These are phyloP conservation scores for Geotrichum restrictum DNA, from an alignment of 1,139 yeast species.

Conservation along the genomic window DNA sequence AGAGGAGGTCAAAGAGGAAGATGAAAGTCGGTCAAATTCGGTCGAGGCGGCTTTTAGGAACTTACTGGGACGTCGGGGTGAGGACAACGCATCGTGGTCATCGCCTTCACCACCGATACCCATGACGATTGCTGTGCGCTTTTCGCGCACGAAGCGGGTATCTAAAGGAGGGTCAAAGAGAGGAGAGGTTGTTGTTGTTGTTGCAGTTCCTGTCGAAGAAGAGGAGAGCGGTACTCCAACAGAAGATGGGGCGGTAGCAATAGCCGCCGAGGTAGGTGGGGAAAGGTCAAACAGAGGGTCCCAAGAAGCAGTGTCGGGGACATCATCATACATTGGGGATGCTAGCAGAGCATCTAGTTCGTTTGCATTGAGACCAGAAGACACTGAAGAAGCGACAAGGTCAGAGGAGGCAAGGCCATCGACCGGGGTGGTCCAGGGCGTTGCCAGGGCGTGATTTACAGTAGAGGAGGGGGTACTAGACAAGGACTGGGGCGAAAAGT, in stretches of 20 bases:
- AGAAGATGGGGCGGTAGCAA: neutral
- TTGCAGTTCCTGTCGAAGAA: neutral
- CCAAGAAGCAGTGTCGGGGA: neutral
- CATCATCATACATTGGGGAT: constrained; percentile 5
- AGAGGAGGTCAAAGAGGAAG: neutral
- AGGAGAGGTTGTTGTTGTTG: neutral
- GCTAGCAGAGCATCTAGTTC: constrained; percentile 4
- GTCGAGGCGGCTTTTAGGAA: neutral
- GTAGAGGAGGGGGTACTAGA: neutral
- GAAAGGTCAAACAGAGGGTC: neutral
- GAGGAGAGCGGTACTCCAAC: too few species aligned
- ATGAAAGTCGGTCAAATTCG: neutral
- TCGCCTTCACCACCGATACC: neutral
- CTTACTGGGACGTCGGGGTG: neutral
- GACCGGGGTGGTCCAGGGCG: constrained; percentile 6
- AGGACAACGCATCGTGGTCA: neutral
- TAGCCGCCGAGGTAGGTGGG: neutral
- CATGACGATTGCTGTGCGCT: constrained; percentile 24
- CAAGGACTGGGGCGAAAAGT: constrained; percentile 6
- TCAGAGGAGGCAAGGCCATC: neutral
- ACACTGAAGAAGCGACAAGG: neutral
- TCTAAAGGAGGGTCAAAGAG: neutral
- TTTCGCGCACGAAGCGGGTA: constrained; percentile 23
- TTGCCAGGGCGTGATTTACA: neutral
- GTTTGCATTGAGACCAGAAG: neutral